phyloP scores from a whole-genome alignment of 1,284 basidiomycete species.

The Puccinia polysora region DNA sequence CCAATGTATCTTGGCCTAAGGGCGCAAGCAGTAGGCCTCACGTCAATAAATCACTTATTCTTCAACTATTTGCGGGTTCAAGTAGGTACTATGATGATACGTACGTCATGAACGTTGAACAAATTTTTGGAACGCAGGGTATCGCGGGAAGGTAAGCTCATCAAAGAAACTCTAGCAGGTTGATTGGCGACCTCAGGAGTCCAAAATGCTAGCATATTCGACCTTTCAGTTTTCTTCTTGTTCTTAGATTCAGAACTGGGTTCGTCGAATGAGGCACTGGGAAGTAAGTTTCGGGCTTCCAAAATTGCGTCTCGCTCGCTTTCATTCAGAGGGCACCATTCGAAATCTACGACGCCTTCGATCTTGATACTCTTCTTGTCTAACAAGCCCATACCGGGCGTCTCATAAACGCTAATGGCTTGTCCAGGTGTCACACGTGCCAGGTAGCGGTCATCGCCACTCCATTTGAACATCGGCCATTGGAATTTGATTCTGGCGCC shows the following conservation, averaged over 20 bases:
- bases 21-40: too few species aligned
- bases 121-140: conserved; percentile 92
- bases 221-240: conserved; percentile 53
- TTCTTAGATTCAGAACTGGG: conserved; percentile 41
- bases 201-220: conserved; percentile 88
- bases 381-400: conserved; percentile 86
- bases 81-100: too few species aligned
- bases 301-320: conserved; percentile 64
- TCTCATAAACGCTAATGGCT: conserved; percentile 93
- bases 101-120: conserved; percentile 93
- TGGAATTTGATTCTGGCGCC: conserved; percentile 62
- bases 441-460: conserved; percentile 90
- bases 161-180: conserved; percentile 89
- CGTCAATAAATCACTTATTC: too few species aligned
- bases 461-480: conserved; percentile 98
- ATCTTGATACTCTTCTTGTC: conserved; percentile 98
- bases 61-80: too few species aligned
- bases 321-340: conserved; percentile 94
- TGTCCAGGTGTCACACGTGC: conserved; percentile 81
- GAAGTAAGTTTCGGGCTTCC: conserved; percentile 62
- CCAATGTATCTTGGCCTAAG: conserved; percentile 99
- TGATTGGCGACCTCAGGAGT: conserved; percentile 92
- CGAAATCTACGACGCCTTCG: conserved; percentile 96
- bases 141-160: conserved; percentile 78
- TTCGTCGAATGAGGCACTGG: conserved; percentile 39